Conservation (phyloP, 1,284 basidiomycete genomes). For the Cutaneotrichosporon sp. region DNA sequence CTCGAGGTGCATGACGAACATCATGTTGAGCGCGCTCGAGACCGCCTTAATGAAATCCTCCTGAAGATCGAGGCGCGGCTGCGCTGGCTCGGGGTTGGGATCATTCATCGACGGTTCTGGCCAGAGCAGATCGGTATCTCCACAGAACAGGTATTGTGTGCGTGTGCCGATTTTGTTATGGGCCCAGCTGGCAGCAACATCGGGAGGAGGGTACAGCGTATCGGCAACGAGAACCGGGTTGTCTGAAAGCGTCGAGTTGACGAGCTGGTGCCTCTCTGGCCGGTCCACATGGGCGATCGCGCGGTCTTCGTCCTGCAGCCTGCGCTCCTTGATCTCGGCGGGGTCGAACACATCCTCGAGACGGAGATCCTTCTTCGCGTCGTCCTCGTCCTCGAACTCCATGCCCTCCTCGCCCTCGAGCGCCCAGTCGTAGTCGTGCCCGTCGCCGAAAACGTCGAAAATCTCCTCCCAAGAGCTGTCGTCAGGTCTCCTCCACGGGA, state of each 20-base stretch:
- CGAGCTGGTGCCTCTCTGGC: slow-evolving; percentile 94
- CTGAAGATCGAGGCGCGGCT: slow-evolving; percentile 59
- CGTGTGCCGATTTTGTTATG: slow-evolving; percentile 76
- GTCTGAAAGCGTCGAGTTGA: slow-evolving; percentile 75
- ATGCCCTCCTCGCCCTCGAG: slow-evolving; percentile 68
- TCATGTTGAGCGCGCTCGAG: slow-evolving; percentile 72
- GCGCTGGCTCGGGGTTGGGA: slow-evolving; percentile 48
- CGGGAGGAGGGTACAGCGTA: slow-evolving; percentile 52
- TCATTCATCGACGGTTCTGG: slow-evolving; percentile 54
- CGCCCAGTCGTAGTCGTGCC: slow-evolving; percentile 95
- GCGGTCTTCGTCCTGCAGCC: slow-evolving; percentile 93
- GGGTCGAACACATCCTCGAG: slow-evolving; percentile 98
- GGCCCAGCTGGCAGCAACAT: slow-evolving; percentile 87
- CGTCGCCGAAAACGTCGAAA: slow-evolving; percentile 94
- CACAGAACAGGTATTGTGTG: slow-evolving; percentile 61
- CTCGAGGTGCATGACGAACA: slow-evolving; percentile 84
- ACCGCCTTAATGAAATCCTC: slow-evolving; percentile 76
- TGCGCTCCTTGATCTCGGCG: slow-evolving; percentile 85
- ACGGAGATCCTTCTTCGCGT: slow-evolving; percentile 69
- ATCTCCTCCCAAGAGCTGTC: slow-evolving; percentile 93
- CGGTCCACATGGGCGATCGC: slow-evolving; percentile 85
- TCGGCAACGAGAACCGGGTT: slow-evolving; percentile 66
- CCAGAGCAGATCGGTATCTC: slow-evolving; percentile 31
- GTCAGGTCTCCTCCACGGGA: slow-evolving; percentile 31
- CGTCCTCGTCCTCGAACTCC: slow-evolving; percentile 62